These are phyloP conservation scores for Aspergillus baeticus DNA, from an alignment of 495 filamentous ascomycete species.

Conservation along the genomic window DNA sequence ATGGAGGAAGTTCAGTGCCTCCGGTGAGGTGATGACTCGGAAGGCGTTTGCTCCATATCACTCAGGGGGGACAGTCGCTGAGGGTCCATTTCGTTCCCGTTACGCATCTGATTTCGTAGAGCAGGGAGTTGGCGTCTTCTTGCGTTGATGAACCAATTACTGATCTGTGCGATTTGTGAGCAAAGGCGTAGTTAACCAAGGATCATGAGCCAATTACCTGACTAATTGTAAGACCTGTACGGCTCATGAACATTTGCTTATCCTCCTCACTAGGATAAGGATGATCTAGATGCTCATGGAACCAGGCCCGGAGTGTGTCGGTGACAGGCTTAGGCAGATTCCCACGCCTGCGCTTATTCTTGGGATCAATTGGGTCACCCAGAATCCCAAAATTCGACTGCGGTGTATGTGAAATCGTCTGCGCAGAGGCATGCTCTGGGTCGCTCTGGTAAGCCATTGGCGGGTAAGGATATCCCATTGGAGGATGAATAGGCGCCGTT, in stretches of 20 bases:
- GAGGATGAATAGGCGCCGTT: constrained; percentile 27
- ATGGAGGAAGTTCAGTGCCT: neutral
- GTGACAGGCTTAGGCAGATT: constrained; percentile 88
- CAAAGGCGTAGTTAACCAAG: neutral
- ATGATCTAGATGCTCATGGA: constrained; percentile 70
- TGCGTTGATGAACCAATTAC: constrained; percentile 96
- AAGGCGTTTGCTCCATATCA: constrained; percentile 37
- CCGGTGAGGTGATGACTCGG: constrained; percentile 36
- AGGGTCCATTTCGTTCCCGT: constrained; percentile 33
- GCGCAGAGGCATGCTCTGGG: constrained; percentile 33
- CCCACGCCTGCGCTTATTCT: constrained; percentile 66
- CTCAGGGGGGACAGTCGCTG: constrained; percentile 44
- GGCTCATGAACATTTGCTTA: constrained; percentile 75
- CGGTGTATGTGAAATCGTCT: constrained; percentile 29
- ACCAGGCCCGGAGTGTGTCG: constrained; percentile 78
- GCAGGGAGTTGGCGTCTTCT: constrained; percentile 73
- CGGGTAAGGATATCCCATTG: constrained; percentile 31
- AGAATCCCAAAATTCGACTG: constrained; percentile 47
- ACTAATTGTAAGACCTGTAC: constrained; percentile 77
- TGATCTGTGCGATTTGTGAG: constrained; percentile 54
- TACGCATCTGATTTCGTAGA: constrained; percentile 56
- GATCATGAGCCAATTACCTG: constrained; percentile 48
- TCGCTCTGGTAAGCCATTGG: constrained; percentile 33
- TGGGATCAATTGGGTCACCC: constrained; percentile 43
- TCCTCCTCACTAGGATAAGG: constrained; percentile 91